These are phyloP conservation scores for Pleurotus eryngii DNA, from an alignment of 768 basidiomycete genomes.

Conservation along the genomic window DNA sequence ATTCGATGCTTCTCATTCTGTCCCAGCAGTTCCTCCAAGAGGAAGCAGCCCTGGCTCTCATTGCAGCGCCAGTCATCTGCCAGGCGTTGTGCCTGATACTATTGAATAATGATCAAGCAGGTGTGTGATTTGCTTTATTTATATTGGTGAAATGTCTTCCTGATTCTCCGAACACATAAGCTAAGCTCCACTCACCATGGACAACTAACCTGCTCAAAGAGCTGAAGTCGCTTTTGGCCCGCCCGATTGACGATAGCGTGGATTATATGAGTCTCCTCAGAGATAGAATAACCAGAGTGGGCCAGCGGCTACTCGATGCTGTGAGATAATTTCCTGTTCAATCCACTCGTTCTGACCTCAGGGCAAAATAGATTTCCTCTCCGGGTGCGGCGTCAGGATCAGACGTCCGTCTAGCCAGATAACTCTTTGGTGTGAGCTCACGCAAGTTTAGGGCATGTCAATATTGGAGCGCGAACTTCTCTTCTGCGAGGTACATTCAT, in stretches of 20 bases:
- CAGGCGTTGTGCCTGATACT: constrained; percentile 42
- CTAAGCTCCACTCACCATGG: constrained; percentile 45
- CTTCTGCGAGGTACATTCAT: constrained; percentile 7
- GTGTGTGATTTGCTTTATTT: constrained; percentile 23
- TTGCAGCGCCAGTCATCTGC: constrained; percentile 49
- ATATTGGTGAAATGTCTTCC: background rate
- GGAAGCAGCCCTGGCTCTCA: constrained; percentile 47
- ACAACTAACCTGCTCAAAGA: constrained; percentile 39
- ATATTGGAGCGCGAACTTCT: constrained; percentile 6
- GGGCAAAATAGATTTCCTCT: background rate
- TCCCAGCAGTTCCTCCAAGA: constrained; percentile 41
- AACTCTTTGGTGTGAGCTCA: background rate
- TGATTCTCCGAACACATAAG: background rate
- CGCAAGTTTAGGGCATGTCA: constrained; percentile 6
- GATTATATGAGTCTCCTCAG: constrained; percentile 27
- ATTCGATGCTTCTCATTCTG: constrained; percentile 45
- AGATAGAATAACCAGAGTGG: constrained; percentile 24
- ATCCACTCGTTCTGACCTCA: background rate
- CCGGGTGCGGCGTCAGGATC: background rate
- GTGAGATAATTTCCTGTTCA: constrained; percentile 14
- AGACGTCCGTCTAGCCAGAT: no score
- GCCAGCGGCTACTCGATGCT: constrained; percentile 23
- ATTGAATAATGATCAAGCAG: constrained; percentile 9
- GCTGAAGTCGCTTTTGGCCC: constrained; percentile 28
- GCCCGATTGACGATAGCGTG: constrained; percentile 9